These are phyloP conservation scores for Apostasia shenzhenica DNA, from an alignment of 106 monocot genomes.

Conservation along the genomic window DNA sequence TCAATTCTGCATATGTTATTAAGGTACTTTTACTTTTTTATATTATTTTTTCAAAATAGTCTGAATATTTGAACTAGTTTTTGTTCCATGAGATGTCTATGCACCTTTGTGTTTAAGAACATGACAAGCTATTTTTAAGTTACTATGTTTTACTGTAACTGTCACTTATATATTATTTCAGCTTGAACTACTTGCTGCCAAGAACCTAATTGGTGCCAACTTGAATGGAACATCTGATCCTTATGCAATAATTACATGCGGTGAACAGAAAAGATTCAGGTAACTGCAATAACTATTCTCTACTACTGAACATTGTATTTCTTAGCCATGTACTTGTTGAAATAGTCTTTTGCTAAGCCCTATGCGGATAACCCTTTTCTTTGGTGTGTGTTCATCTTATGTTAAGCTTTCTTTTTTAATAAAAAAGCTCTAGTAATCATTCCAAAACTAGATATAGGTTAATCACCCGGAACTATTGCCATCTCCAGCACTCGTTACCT, in stretches of 20 bases:
- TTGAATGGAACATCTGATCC: slow-evolving; percentile 98
- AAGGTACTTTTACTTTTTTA: slow-evolving; percentile 37
- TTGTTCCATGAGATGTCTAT: neutral
- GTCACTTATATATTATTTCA: slow-evolving; percentile 18
- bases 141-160: too few species aligned
- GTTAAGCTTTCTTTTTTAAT: too few species aligned
- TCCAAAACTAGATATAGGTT: too few species aligned
- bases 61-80: neutral
- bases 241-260: slow-evolving; percentile 87
- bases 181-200: slow-evolving; percentile 91
- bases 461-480: too few species aligned
- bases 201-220: slow-evolving; percentile 84
- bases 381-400: too few species aligned
- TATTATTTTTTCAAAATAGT: neutral
- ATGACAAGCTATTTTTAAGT: neutral
- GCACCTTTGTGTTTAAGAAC: neutral
- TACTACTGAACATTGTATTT: neutral
- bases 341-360: too few species aligned
- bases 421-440: too few species aligned
- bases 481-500: too few species aligned
- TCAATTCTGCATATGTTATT: slow-evolving; percentile 47
- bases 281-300: slow-evolving; percentile 12
- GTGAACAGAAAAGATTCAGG: slow-evolving; percentile 91
- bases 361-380: too few species aligned
- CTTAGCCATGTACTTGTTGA: too few species aligned